phyloP scores from a whole-genome alignment of 2,329 filamentous ascomycete genomes.

The Xylariaceae sp. region DNA sequence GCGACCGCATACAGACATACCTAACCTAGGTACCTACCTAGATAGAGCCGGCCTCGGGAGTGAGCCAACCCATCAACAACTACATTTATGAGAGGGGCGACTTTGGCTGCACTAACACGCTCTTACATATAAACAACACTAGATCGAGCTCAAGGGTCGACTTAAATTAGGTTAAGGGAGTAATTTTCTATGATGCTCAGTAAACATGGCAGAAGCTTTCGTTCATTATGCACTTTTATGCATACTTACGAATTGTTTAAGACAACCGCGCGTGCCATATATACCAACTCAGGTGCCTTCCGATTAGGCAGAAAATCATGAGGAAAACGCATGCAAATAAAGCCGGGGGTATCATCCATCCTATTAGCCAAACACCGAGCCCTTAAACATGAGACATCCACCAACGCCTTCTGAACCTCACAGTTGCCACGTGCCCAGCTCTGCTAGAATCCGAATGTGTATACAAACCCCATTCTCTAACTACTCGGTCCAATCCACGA shows the following conservation, averaged over 20 bases:
- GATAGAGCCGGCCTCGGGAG: too few species aligned
- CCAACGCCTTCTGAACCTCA: background rate
- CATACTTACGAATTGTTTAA: background rate
- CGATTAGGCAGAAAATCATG: background rate
- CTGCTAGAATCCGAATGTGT: background rate
- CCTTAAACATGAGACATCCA: background rate
- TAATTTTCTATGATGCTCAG: too few species aligned
- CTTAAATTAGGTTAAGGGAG: too few species aligned
- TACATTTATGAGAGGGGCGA: too few species aligned
- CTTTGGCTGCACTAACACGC: too few species aligned
- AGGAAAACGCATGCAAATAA: slow-evolving; percentile 2
- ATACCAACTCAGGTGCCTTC: background rate
- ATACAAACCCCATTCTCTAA: background rate
- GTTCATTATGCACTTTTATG: background rate
- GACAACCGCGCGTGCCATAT: background rate
- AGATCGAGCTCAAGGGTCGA: too few species aligned
- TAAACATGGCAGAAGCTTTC: background rate
- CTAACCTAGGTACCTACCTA: too few species aligned
- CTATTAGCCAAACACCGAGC: slow-evolving; percentile 9
- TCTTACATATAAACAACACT: too few species aligned
- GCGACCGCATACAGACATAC: too few species aligned
- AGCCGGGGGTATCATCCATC: slow-evolving; percentile 21
- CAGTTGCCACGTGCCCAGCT: background rate
- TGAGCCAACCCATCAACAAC: too few species aligned
- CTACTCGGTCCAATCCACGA: background rate